Percentiles rank a stretch among this genome's conserved stretches.
Evolutionary conservation across 2,329 filamentous ascomycete species (phyloP).

Genomic region (Thermoascus crustaceus): DNA sequence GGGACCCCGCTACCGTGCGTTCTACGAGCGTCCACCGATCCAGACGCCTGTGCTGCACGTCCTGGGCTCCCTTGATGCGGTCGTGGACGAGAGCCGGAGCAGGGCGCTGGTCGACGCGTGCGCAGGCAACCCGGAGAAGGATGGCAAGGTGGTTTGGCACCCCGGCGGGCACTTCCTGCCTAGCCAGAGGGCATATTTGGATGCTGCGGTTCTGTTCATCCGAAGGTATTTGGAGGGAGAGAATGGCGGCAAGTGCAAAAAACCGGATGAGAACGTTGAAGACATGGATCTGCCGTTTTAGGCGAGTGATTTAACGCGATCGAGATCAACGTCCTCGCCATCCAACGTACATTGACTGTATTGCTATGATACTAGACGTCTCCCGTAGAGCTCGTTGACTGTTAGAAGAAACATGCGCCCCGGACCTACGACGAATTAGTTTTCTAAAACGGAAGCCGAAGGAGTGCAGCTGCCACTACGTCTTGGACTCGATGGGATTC

Average conservation of each 20-base stretch:
- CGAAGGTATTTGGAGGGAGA: constrained; percentile 41
- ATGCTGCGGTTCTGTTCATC: constrained; percentile 67
- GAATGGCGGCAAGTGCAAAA: constrained; percentile 22
- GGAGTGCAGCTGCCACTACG: too few relatives aligned
- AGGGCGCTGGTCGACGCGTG: constrained; percentile 60
- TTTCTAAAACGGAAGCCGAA: too few relatives aligned
- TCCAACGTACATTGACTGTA: too few relatives aligned
- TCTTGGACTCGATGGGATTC: too few relatives aligned
- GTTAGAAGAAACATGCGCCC: too few relatives aligned
- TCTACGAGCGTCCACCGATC: constrained; percentile 64
- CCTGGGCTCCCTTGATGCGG: constrained; percentile 73
- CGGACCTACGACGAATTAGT: too few relatives aligned
- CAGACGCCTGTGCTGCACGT: constrained; percentile 72
- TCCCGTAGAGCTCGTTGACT: too few relatives aligned
- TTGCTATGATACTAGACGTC: too few relatives aligned
- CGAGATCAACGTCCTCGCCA: too few relatives aligned
- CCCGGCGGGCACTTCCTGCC: constrained; percentile 90
- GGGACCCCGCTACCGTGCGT: constrained; percentile 53
- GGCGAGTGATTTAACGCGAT: too few relatives aligned
- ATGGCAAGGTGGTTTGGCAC: constrained; percentile 56
- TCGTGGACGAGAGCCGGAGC: constrained; percentile 72
- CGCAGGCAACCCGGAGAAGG: constrained; percentile 43
- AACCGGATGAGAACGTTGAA: constrained; percentile 50
- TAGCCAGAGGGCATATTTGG: constrained; percentile 69
- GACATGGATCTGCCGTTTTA: constrained; percentile 62